A percentile compares a stretch with the other conserved stretches of the same genome.
Conservation (phyloP, 371 early-diverging fungal genomes). For the Zancudomyces culisetae region DNA sequence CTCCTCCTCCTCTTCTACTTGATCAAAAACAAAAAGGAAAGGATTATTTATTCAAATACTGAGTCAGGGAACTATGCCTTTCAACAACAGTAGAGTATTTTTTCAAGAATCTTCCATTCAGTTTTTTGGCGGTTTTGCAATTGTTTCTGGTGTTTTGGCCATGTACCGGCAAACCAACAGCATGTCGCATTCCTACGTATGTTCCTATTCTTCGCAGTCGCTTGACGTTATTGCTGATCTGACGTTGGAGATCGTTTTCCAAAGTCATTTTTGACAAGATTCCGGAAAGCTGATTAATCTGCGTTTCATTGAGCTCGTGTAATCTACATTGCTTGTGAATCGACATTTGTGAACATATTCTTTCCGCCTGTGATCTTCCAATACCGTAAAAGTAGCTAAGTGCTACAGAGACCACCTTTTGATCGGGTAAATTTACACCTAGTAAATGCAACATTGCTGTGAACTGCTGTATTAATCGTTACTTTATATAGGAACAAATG, state of each 20-base stretch:
- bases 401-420: conserved; percentile 51
- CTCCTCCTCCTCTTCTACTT: no score
- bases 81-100: conserved; percentile 18
- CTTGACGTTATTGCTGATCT: conserved; percentile 57
- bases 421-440: conserved; percentile 84
- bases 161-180: conserved; percentile 72
- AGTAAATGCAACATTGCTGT: conserved; percentile 61
- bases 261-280: conserved; percentile 75
- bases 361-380: conserved; percentile 51
- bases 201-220: conserved; percentile 62
- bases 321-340: conserved; percentile 62
- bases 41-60: no score
- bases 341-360: conserved; percentile 55
- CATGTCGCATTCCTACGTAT: conserved; percentile 69
- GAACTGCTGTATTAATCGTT: no score
- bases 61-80: no score
- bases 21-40: no score
- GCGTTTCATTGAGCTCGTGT: conserved; percentile 63
- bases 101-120: conserved; percentile 36
- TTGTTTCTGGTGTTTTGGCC: conserved; percentile 82
- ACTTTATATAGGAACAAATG: no score
- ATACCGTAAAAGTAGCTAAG: conserved; percentile 86
- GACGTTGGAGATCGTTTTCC: conserved; percentile 70
- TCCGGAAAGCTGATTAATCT: conserved; percentile 66
- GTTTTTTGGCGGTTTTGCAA: conserved; percentile 62